Evolutionary conservation across 805 yeast species (phyloP), one percentile per base, ranked within the genome.

Genomic region (Sporopachydermia lactativora): DNA sequence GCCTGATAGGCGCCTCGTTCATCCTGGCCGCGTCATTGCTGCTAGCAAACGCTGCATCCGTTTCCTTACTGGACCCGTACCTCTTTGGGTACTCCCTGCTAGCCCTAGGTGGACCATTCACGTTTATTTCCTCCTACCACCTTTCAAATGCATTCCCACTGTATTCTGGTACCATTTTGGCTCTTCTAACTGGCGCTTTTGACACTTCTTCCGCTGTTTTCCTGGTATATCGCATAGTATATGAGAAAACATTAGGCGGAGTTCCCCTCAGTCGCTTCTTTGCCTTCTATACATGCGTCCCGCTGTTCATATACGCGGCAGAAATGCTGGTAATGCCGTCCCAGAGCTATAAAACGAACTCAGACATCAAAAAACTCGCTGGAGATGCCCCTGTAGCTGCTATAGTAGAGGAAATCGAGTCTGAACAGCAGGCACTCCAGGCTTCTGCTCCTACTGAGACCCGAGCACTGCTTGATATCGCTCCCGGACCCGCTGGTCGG

Each of bases 21-120:
- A 59, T 86, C 8, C 61, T 71, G 8, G 8, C 65, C 3, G 95
- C 88, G 1, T 58, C 88, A 0, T 42, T 62, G 5, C 41, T 65
- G 13, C 54, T 78, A 42, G 64, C 70, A 3, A 50, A 54, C 43
- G 74, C 73, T 13, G 47, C 45, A 35, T 34, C 39, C 2, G 47
- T 70, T 31, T 40, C 51, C 0, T 4, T 48, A 0, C 48, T 71
- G 36, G 96, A 86, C 56, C 75, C 78, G 3, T 86, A 81, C 57
- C 56, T 84, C 34, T 42, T 60, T 5, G 97, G 96, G 1, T 89
- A 83, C 56, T 64, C 80, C 2, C 57, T 72, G 13, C 63, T 88
- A 17, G 96, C 96, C 0, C 64, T 85, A 43, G 95, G 95, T 4
- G 96, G 97, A 3, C 97, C 97, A 5, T 86, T 88, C 61, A 88